Evolutionary conservation across 2,329 filamentous ascomycete species (phyloP).

Genomic region (Fusarium napiforme): DNA sequence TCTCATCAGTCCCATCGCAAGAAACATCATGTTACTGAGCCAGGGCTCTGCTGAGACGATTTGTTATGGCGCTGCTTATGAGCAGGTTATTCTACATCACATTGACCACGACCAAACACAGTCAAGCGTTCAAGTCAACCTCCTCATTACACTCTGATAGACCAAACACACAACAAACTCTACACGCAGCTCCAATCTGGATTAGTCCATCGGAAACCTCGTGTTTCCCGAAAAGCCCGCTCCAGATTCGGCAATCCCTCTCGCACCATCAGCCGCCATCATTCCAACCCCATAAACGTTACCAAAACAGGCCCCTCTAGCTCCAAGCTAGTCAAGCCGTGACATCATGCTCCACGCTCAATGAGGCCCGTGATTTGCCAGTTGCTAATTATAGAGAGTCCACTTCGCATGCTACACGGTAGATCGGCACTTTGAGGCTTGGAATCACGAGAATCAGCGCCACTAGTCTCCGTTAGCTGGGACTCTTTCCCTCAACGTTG

Average conservation of each 20-base stretch:
- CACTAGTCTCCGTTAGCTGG: background rate
- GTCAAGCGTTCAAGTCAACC: background rate
- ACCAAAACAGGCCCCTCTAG: fast-evolving
- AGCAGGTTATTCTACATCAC: background rate
- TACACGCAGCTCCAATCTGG: fast-evolving
- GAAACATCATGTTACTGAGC: background rate
- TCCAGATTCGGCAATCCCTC: background rate
- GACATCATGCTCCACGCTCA: background rate
- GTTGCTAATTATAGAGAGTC: slow-evolving; percentile 25
- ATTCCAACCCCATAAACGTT: background rate
- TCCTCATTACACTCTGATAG: background rate
- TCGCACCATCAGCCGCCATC: background rate
- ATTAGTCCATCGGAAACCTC: background rate
- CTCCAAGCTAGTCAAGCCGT: background rate
- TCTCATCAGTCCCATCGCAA: fast-evolving
- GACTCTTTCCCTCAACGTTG: slow-evolving; percentile 5
- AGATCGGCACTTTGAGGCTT: slow-evolving; percentile 6
- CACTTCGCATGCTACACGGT: background rate
- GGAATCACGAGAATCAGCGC: slow-evolving; percentile 1
- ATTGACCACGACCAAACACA: background rate
- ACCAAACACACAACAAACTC: too few relatives aligned
- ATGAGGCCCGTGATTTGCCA: background rate
- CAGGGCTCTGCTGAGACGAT: background rate
- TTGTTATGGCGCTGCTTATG: too few relatives aligned
- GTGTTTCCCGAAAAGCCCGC: background rate